These are phyloP conservation scores for Arachnomyces sp. DNA, from an alignment of 2,329 filamentous ascomycete genomes.

Conservation along the genomic window DNA sequence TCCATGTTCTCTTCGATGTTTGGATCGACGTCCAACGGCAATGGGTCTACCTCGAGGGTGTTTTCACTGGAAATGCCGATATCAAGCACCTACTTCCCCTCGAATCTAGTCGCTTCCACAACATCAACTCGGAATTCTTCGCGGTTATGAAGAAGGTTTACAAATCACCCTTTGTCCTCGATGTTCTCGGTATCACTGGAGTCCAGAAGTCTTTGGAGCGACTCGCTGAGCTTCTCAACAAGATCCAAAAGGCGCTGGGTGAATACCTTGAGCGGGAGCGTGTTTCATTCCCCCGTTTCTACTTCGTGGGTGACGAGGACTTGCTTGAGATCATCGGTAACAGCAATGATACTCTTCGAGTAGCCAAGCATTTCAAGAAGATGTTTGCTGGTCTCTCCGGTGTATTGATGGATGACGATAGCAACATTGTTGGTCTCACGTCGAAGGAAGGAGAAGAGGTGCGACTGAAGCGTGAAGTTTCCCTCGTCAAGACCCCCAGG, in stretches of 20 bases:
- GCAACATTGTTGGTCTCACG: slow-evolving; percentile 80
- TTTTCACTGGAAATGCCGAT: slow-evolving; percentile 96
- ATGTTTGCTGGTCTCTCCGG: slow-evolving; percentile 98
- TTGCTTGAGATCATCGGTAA: slow-evolving; percentile 98
- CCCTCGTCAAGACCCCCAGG: slow-evolving; percentile 81
- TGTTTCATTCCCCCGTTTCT: slow-evolving; percentile 96
- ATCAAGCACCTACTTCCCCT: slow-evolving; percentile 97
- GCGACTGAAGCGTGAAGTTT: slow-evolving; percentile 80
- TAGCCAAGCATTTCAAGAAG: slow-evolving; percentile 98
- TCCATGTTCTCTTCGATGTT: slow-evolving; percentile 95
- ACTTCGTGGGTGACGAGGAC: slow-evolving; percentile 98
- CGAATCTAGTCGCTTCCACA: slow-evolving; percentile 93
- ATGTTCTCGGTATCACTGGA: slow-evolving; percentile 90
- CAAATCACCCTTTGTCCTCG: slow-evolving; percentile 89
- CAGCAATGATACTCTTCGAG: slow-evolving; percentile 91
- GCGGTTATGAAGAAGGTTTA: slow-evolving; percentile 99
- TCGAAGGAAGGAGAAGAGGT: slow-evolving; percentile 94
- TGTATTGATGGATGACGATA: slow-evolving; percentile 82
- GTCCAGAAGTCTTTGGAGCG: slow-evolving; percentile 94
- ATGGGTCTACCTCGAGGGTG: slow-evolving; percentile 98
- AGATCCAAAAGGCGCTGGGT: slow-evolving; percentile 96
- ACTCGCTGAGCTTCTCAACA: slow-evolving; percentile 92
- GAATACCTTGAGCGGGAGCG: slow-evolving; percentile 98
- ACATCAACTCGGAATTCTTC: slow-evolving; percentile 98
- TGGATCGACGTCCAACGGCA: slow-evolving; percentile 99